Evolutionary conservation across 2,329 filamentous ascomycete genomes (phyloP).

Genomic region (Hypoxylon rubiginosum): DNA sequence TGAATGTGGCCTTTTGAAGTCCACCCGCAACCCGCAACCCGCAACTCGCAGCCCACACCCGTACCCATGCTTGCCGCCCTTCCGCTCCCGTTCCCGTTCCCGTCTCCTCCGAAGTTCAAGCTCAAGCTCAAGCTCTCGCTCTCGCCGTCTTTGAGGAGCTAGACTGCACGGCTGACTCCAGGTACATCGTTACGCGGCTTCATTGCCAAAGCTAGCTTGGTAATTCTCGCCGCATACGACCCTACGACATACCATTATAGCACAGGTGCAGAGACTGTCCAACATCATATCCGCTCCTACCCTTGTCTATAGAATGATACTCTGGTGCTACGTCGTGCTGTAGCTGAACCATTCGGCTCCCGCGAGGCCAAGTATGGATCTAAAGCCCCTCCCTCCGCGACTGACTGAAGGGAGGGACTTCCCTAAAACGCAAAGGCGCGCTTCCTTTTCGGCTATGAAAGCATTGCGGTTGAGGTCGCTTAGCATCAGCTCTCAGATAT

Average conservation of each 20-base stretch:
- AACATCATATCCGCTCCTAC: not conserved
- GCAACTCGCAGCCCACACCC: not conserved
- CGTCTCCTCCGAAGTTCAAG: constrained; percentile 17
- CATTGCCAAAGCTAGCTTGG: not conserved
- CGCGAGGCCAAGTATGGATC: constrained; percentile 45
- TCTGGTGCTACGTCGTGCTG: constrained; percentile 11
- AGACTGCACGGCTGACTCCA: not conserved
- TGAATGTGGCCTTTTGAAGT: constrained; percentile 23
- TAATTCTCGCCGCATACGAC: constrained; percentile 7
- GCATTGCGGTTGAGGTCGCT: constrained; percentile 51
- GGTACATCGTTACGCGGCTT: constrained; percentile 3
- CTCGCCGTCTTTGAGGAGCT: constrained; percentile 7
- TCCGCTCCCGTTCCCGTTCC: constrained; percentile 22
- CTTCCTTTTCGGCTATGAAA: constrained; percentile 51
- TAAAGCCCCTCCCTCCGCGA: constrained; percentile 41
- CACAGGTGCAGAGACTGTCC: not conserved
- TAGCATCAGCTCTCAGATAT: constrained; percentile 51
- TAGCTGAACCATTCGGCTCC: constrained; percentile 16
- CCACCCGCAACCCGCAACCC: not conserved
- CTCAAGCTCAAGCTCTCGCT: not conserved
- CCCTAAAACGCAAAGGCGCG: constrained; percentile 45
- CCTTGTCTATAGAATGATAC: constrained; percentile 17
- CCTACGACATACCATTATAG: constrained; percentile 10
- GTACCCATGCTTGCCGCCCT: constrained; percentile 12
- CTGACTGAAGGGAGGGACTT: constrained; percentile 41